Percentiles rank a stretch among this genome's conserved stretches.
These are phyloP conservation scores for Pseudoperonospora humuli DNA, from an alignment of 352 stramenopile species.

Conservation along the genomic window DNA sequence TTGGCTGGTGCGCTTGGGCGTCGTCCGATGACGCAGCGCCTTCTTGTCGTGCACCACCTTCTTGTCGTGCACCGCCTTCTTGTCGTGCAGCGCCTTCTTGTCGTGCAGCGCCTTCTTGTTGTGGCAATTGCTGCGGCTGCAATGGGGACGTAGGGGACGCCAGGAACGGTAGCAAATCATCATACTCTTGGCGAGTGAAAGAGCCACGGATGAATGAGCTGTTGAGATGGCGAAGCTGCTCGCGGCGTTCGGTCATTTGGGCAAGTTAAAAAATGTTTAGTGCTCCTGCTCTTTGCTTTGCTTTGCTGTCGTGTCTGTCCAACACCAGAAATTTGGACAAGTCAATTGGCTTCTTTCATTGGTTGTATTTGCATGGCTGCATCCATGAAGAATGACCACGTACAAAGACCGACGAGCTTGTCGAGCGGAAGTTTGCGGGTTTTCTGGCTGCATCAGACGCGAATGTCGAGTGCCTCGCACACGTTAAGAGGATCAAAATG, in stretches of 20 bases:
- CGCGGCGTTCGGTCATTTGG: conserved; percentile 14
- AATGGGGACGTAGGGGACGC: conserved; percentile 7
- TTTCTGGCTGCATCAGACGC: conserved; percentile 40
- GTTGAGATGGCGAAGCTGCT: conserved; percentile 32
- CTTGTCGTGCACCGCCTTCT: too few species aligned
- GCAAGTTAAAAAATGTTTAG: too few species aligned
- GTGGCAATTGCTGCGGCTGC: not conserved
- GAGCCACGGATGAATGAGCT: conserved; percentile 26
- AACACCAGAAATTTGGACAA: conserved; percentile 1
- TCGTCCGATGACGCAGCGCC: too few species aligned
- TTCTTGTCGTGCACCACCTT: too few species aligned
- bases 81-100: too few species aligned
- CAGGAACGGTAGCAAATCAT: conserved; percentile 35
- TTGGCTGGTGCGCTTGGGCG: conserved; percentile 7
- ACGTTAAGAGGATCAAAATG: conserved; percentile 67
- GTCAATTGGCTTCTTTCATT: not conserved
- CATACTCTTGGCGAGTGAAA: conserved; percentile 29
- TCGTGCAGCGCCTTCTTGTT: too few species aligned
- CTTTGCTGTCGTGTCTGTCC: too few species aligned
- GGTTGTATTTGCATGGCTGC: conserved; percentile 2
- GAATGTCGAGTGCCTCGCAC: too few species aligned
- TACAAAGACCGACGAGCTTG: too few species aligned
- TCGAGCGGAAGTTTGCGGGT: conserved; percentile 15
- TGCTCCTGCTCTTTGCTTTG: too few species aligned
- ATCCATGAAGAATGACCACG: too few species aligned